phyloP scores from a whole-genome alignment of 2,329 filamentous ascomycete species.

The Epichloe brachyelytri region DNA sequence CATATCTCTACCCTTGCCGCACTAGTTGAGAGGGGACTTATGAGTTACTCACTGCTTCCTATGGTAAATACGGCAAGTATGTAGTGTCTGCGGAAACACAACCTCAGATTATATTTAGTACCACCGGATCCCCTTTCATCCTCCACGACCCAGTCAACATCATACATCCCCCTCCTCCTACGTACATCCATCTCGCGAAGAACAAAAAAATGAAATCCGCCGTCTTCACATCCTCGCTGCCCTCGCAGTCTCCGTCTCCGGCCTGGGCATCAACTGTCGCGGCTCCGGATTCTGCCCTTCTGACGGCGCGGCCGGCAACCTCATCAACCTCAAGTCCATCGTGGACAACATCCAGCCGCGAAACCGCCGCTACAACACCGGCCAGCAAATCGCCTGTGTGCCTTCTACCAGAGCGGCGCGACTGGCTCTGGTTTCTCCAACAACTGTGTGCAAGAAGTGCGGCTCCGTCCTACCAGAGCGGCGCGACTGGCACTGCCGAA shows the following conservation, averaged over 20 bases:
- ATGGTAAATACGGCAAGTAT: too few relatives aligned
- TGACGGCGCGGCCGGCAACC: conserved; percentile 7
- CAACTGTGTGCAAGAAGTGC: conserved; percentile 7
- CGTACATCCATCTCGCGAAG: too few relatives aligned
- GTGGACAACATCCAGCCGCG: conserved; percentile 7
- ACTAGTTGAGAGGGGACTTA: too few relatives aligned
- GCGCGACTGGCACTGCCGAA: too few relatives aligned
- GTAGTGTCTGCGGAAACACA: not conserved
- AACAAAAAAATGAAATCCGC: not conserved
- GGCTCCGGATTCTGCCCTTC: conserved; percentile 8
- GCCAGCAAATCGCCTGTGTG: conserved; percentile 9
- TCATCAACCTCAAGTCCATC: conserved; percentile 5
- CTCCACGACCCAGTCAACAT: too few relatives aligned
- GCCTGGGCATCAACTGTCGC: conserved; percentile 10
- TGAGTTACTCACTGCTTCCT: too few relatives aligned
- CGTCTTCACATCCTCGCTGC: conserved; percentile 2
- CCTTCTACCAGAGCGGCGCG: conserved; percentile 9
- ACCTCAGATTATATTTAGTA: not conserved
- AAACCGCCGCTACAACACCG: conserved; percentile 5
- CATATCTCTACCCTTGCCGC: too few relatives aligned
- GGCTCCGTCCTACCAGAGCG: too few relatives aligned
- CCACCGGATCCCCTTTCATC: not conserved
- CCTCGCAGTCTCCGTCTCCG: conserved; percentile 2
- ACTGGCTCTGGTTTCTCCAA: conserved; percentile 7
- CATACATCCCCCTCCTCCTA: too few relatives aligned